Base-by-base conservation (phyloP, 441 rosid species). In the Erodium moschatum region DNA sequence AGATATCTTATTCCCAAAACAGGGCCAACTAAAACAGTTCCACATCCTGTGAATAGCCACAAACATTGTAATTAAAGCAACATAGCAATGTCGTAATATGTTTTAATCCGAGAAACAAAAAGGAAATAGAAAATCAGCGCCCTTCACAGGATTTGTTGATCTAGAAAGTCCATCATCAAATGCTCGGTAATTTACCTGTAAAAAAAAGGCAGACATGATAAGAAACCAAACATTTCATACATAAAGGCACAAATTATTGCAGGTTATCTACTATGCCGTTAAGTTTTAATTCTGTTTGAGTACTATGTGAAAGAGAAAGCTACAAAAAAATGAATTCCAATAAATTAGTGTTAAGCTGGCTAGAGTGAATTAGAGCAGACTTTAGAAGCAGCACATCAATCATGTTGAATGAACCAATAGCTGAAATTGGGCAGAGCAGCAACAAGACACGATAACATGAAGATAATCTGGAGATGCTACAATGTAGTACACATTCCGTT, bases 381-480 rank as follows among this genome's bases (percentile, higher is more conserved):
- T 48, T 12, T 48, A 13, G 54, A 48, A 48, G 54, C n/a, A 12
- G 54, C 3, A 48, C 1, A 1, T 0, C 16, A 1, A 46, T 46
- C n/a, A 46, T 7, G 11, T 46, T 10, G 13, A 46, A 46, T 38
- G 44, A 40, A n/a, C 5, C 56, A 0, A n/a, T 48, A 12, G 3
- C 56, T n/a, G 56, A 48, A 48, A 48, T n/a, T 48, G 56, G 56
- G 56, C 5, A 48, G 56, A 48, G 56, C 16, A 48, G 56, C 44
- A 48, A 48, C 3, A 48, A 4, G 2, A 24, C 27, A 24, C 27
- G 2, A 24, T 24, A 24, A 24, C 2, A 2, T 24, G 27, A 24
- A 24, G 27, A 24, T 24, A 24, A 24, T 24, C 27, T 24, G 2
- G 2, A 24, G 27, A 24, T 24, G 0, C 27, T 24, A 24, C 27